A percentile compares a stretch with the other conserved stretches of the same genome.
Conservation (phyloP, 108 stramenopile genomes). For the Stephanodiscus minutulus region DNA sequence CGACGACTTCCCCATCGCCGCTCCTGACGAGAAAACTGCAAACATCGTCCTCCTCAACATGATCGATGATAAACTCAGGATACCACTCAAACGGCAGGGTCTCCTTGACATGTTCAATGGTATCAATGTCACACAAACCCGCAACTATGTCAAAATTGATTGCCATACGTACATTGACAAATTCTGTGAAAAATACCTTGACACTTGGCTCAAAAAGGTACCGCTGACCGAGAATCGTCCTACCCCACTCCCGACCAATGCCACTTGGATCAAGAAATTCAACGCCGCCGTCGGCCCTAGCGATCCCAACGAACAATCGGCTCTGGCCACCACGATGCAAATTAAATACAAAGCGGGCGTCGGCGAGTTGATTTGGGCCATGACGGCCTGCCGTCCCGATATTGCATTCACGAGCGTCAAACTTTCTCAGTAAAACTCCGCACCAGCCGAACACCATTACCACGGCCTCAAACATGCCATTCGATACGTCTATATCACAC, state of each 20-base stretch:
- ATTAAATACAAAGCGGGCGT: constrained; percentile 30
- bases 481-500: constrained; percentile 5
- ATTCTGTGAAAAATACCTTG: constrained; percentile 11
- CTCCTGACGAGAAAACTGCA: background rate
- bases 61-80: constrained; percentile 9
- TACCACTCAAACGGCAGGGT: constrained; percentile 23
- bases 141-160: constrained; percentile 31
- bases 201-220: constrained; percentile 27
- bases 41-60: background rate
- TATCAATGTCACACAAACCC: constrained; percentile 37
- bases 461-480: constrained; percentile 4
- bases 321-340: constrained; percentile 7
- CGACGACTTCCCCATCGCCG: constrained; percentile 49
- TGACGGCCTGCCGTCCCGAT: constrained; percentile 41
- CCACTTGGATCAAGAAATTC: constrained; percentile 1
- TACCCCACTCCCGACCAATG: background rate
- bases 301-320: background rate
- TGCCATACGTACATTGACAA: constrained; percentile 31
- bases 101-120: constrained; percentile 17
- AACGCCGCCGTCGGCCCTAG: background rate
- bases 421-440: background rate
- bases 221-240: background rate
- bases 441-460: constrained; percentile 4
- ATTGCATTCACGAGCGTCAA: constrained; percentile 25
- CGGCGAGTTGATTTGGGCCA: constrained; percentile 53